These are phyloP conservation scores for Sporothrix variecibatus DNA, from an alignment of 2,329 filamentous ascomycete species.

Conservation along the genomic window DNA sequence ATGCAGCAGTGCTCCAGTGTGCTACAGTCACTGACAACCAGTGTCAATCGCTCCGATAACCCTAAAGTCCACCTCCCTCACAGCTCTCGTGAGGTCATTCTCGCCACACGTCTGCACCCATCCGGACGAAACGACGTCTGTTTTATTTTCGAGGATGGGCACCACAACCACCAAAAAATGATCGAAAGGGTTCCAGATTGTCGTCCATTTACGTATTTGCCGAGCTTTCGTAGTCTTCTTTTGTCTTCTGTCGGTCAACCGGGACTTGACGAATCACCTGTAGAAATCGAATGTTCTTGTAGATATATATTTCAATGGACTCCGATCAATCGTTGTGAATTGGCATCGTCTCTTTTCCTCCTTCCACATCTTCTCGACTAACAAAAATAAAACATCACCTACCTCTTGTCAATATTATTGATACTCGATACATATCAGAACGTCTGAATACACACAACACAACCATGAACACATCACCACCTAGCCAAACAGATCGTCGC, in stretches of 20 bases:
- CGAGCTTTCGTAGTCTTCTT: neutral
- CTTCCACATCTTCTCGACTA: neutral
- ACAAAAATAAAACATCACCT: neutral
- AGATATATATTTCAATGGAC: neutral
- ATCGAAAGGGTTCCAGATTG: neutral
- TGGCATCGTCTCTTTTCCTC: neutral
- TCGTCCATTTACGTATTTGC: neutral
- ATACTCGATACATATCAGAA: neutral
- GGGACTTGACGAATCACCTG: neutral
- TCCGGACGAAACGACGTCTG: neutral
- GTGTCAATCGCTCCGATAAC: neutral
- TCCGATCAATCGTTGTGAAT: neutral
- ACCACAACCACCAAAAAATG: neutral
- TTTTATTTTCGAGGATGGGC: neutral
- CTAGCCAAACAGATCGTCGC: neutral
- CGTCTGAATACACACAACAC: neutral
- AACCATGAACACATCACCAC: neutral
- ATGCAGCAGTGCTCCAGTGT: neutral
- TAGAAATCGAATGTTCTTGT: neutral
- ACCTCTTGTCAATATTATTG: neutral
- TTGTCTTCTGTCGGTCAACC: neutral
- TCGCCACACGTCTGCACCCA: conserved; percentile 1
- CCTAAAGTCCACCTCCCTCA: neutral
- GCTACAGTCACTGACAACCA: neutral
- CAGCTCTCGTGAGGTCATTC: neutral